These are phyloP conservation scores for Zasmidium citrigriseum DNA, from an alignment of 2,329 filamentous ascomycete species.

Conservation along the genomic window DNA sequence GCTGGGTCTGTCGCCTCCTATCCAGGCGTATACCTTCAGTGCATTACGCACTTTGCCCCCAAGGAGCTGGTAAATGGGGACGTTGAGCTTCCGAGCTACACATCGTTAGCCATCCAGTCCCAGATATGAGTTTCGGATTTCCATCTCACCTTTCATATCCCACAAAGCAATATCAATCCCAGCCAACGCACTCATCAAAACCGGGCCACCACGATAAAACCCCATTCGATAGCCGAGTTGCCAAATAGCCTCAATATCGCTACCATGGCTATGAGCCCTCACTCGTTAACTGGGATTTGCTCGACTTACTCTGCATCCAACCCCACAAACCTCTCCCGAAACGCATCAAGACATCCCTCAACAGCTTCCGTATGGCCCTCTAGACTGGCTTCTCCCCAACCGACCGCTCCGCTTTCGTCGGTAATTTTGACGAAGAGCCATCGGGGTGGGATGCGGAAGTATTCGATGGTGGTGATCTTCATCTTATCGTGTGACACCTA, in stretches of 20 bases:
- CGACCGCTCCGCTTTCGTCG: conserved; percentile 63
- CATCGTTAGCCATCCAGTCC: too few species aligned
- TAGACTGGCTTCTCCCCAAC: conserved; percentile 55
- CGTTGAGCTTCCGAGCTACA: conserved; percentile 60
- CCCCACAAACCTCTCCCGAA: conserved; percentile 62
- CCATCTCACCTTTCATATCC: conserved; percentile 80
- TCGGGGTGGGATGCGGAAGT: conserved; percentile 71
- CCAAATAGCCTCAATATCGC: too few species aligned
- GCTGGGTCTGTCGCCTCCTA: conserved; percentile 69
- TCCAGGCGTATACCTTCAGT: conserved; percentile 75
- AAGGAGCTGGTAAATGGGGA: conserved; percentile 72
- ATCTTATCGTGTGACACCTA: too few species aligned
- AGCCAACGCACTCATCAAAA: conserved; percentile 76
- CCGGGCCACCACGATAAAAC: conserved; percentile 76
- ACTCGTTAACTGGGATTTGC: too few species aligned
- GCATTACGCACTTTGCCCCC: conserved; percentile 73
- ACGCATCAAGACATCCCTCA: conserved; percentile 71
- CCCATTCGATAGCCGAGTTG: conserved; percentile 67
- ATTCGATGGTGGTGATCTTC: conserved; percentile 64
- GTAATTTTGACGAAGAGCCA: conserved; percentile 79
- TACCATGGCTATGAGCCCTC: too few species aligned
- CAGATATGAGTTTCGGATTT: too few species aligned
- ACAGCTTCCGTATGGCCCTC: conserved; percentile 75
- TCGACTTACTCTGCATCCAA: conserved; percentile 77
- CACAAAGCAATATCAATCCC: conserved; percentile 79